Evolutionary conservation across 306 rosid species (phyloP), one percentile per base, ranked within the genome.

Genomic region (Cucumis hystrix): DNA sequence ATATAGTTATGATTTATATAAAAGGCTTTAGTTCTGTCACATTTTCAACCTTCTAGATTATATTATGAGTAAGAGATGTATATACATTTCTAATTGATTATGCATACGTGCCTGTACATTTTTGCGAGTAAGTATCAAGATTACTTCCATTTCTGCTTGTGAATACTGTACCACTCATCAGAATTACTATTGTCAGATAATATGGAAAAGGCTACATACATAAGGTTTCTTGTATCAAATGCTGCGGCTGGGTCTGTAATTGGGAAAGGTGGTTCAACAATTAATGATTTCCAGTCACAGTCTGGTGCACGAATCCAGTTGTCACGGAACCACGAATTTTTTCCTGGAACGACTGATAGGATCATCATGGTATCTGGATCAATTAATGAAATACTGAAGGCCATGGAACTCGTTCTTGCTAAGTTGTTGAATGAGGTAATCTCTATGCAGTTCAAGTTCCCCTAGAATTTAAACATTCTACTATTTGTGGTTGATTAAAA

Each of bases 181-280:
- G 84, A 70, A 68, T 82, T 79, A 45, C 78, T 60, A 73, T 84
- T 52, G 77, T 77, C 91, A 96, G 99, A 96, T 81, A 80, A 89
- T 41, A 79, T 15, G 77, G 99, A 92, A 86, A 91, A 87, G 93
- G 88, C 96, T 45, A 88, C 99, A 62, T 91, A 96, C 64, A 87
- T 96, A 61, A 87, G 87, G 89, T 96, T 96, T 87, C 96, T 96
- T 28, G 99, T 92, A 78, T 96, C 99, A 74, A 96, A 96, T 83
- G 91, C 98, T 83, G 99, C 99, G 10, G 99, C 99, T 84, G 99
- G 99, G 77, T 96, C 99, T 83, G 98, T 96, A 70, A 96, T 96
- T 82, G 99, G 99, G 81, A 96, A 96, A 87, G 99, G 99, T 63
- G 99, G 99, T 56, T 92, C 99, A 55, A 96, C 99, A n/a, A 96